These are phyloP conservation scores for Boletellus deceptivus DNA, from an alignment of 1,284 basidiomycete genomes.

Conservation along the genomic window DNA sequence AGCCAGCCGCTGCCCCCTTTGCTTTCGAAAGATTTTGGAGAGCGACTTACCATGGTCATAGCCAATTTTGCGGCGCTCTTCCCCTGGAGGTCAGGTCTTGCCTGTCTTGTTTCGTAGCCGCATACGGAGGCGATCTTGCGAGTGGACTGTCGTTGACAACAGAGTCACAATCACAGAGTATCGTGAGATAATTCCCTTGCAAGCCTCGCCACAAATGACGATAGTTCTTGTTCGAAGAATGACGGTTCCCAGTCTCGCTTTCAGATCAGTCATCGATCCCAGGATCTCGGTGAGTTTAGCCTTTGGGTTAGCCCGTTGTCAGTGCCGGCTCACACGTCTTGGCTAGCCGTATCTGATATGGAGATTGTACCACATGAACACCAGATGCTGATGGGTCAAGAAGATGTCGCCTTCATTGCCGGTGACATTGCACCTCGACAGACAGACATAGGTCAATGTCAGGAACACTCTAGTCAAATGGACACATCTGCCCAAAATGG, in stretches of 20 bases:
- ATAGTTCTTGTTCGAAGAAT: slow-evolving; percentile 18
- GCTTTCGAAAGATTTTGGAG: slow-evolving; percentile 54
- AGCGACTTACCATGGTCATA: slow-evolving; percentile 42
- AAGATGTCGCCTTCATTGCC: slow-evolving; percentile 13
- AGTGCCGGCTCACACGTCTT: neutral
- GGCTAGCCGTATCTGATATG: neutral
- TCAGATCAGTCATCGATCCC: neutral
- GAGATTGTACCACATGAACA: neutral
- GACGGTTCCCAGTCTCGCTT: slow-evolving; percentile 4
- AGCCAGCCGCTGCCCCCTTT: slow-evolving; percentile 45
- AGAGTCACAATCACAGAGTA: slow-evolving; percentile 40
- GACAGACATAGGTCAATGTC: slow-evolving; percentile 17
- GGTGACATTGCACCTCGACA: slow-evolving; percentile 6
- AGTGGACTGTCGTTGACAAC: slow-evolving; percentile 37
- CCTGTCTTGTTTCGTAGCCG: slow-evolving; percentile 39
- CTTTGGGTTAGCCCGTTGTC: neutral
- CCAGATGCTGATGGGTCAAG: neutral
- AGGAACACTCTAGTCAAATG: slow-evolving; percentile 16
- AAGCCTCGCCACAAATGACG: slow-evolving; percentile 6
- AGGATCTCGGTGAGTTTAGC: neutral
- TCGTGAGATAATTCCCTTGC: slow-evolving; percentile 22
- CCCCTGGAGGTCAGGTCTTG: slow-evolving; percentile 40
- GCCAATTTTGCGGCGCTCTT: slow-evolving; percentile 34
- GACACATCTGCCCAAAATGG: neutral
- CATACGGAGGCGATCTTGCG: slow-evolving; percentile 43